These are phyloP conservation scores for Diaporthe amygdali DNA, from an alignment of 2,329 filamentous ascomycete genomes.

Conservation along the genomic window DNA sequence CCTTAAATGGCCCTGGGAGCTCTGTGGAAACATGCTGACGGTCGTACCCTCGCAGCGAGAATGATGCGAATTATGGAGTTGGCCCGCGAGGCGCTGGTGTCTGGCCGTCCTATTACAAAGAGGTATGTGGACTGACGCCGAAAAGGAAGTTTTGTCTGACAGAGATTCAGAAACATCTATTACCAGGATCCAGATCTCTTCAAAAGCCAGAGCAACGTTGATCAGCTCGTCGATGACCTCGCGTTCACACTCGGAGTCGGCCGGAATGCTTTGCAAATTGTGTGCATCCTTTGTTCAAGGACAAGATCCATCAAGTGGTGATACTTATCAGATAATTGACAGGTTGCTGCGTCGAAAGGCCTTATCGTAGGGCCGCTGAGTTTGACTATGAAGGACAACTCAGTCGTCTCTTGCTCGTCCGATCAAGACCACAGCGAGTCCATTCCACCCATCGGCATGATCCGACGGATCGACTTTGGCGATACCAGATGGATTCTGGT, in stretches of 20 bases:
- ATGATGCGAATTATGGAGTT: conserved; percentile 64
- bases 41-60: conserved; percentile 47
- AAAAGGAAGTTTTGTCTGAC: neutral
- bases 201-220: conserved; percentile 69
- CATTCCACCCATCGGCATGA: conserved; percentile 59
- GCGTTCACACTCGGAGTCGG: conserved; percentile 71
- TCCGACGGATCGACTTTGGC: conserved; percentile 55
- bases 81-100: conserved; percentile 62
- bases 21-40: neutral
- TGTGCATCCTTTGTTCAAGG: conserved; percentile 42
- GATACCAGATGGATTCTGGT: conserved; percentile 69
- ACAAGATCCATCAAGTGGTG: neutral
- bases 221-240: conserved; percentile 76
- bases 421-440: conserved; percentile 46
- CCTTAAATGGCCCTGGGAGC: conserved; percentile 2
- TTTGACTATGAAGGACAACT: conserved; percentile 39
- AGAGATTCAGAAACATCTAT: conserved; percentile 71
- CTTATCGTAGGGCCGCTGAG: conserved; percentile 65
- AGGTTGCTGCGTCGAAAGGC: conserved; percentile 79
- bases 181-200: conserved; percentile 80
- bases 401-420: conserved; percentile 34
- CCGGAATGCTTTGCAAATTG: conserved; percentile 73
- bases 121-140: conserved; percentile 49
- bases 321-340: neutral
- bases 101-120: conserved; percentile 63